A percentile compares a stretch with the other conserved stretches of the same genome.
phyloP scores from a whole-genome alignment of 139 green algal genomes.

The Dunaliella sp. region DNA sequence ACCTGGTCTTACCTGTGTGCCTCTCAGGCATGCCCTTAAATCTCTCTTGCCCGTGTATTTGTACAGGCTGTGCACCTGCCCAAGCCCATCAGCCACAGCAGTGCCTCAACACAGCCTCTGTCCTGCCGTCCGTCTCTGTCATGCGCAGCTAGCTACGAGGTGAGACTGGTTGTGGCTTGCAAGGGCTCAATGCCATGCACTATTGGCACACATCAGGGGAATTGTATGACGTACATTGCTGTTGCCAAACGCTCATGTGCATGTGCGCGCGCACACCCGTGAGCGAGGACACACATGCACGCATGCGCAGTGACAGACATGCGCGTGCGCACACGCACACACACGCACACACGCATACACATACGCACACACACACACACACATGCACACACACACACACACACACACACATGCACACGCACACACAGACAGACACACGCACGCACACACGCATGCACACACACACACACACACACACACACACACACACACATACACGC shows the following conservation, averaged over 20 bases:
- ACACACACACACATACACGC: too few species aligned
- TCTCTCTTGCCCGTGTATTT: too few species aligned
- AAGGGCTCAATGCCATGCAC: too few species aligned
- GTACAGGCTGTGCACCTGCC: not conserved
- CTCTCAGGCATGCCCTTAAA: not conserved
- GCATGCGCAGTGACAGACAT: not conserved
- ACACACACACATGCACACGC: too few species aligned
- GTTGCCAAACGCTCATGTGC: not conserved
- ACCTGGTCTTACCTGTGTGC: not conserved
- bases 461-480: too few species aligned
- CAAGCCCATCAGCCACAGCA: not conserved
- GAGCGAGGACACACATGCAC: not conserved
- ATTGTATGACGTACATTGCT: too few species aligned
- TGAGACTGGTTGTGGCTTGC: not conserved
- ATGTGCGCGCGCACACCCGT: not conserved
- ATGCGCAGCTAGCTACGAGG: not conserved
- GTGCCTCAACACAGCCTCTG: not conserved
- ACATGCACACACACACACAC: too few species aligned
- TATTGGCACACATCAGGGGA: too few species aligned
- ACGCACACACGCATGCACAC: too few species aligned
- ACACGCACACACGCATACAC: not conserved
- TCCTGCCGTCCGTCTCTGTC: not conserved
- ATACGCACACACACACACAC: too few species aligned
- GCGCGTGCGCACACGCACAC: not conserved
- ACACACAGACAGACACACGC: too few species aligned